Percentiles rank a stretch among this genome's conserved stretches.
Evolutionary conservation across 768 basidiomycete genomes (phyloP).

Genomic region (Daedaleopsis sinensis): DNA sequence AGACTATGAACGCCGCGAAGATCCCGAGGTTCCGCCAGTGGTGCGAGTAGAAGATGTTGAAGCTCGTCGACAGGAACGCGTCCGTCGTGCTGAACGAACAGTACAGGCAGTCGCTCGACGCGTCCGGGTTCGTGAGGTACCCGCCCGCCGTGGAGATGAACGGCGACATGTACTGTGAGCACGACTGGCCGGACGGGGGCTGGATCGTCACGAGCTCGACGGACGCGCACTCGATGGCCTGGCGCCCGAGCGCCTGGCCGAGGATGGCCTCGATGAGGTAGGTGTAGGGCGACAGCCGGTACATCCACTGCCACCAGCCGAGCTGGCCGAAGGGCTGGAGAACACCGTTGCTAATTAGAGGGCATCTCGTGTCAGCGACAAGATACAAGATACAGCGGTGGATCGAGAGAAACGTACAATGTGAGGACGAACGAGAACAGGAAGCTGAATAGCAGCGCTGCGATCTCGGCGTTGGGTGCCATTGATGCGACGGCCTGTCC

Average conservation of each 20-base stretch:
- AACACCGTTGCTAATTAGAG: slow-evolving; percentile 48
- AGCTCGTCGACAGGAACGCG: slow-evolving; percentile 51
- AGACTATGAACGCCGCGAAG: slow-evolving; percentile 44
- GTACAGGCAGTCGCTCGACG: slow-evolving; percentile 46
- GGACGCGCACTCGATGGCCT: slow-evolving; percentile 55
- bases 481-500: slow-evolving; percentile 45
- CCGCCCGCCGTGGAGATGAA: slow-evolving; percentile 49
- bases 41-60: slow-evolving; percentile 63
- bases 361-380: not conserved
- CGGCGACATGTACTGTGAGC: slow-evolving; percentile 45
- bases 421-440: slow-evolving; percentile 44
- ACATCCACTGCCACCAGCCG: slow-evolving; percentile 50
- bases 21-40: slow-evolving; percentile 53
- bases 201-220: slow-evolving; percentile 62
- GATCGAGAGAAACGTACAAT: slow-evolving; percentile 38
- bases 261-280: slow-evolving; percentile 44
- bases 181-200: slow-evolving; percentile 49
- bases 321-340: slow-evolving; percentile 47
- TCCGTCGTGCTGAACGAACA: slow-evolving; percentile 66
- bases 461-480: slow-evolving; percentile 44
- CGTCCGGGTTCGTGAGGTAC: slow-evolving; percentile 46
- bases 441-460: slow-evolving; percentile 41
- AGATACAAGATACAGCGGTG: not conserved
- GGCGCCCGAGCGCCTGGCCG: slow-evolving; percentile 53
- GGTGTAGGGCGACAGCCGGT: slow-evolving; percentile 36